phyloP scores from a whole-genome alignment of 345 rosid species.

The Heritiera littoralis region DNA sequence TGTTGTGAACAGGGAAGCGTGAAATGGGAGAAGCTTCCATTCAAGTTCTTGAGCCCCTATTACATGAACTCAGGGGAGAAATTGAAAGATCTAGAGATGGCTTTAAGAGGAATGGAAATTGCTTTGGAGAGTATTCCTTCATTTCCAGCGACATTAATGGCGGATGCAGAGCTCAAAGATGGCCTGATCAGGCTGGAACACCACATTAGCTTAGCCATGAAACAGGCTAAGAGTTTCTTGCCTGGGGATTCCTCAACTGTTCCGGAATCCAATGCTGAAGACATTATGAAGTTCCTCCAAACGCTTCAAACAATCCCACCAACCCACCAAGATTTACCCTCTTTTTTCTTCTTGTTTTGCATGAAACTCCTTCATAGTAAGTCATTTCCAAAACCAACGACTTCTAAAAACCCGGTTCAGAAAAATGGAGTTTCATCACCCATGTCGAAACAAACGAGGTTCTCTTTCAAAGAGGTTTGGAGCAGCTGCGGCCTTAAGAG shows the following conservation, averaged over 20 bases:
- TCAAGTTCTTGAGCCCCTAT: slow-evolving; percentile 46
- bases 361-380: slow-evolving; percentile 51
- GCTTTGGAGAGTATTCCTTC: slow-evolving; percentile 46
- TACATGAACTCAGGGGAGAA: slow-evolving; percentile 43
- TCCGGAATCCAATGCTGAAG: slow-evolving; percentile 51
- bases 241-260: slow-evolving; percentile 43
- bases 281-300: slow-evolving; percentile 41
- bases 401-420: not conserved
- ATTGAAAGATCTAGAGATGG: slow-evolving; percentile 56
- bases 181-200: slow-evolving; percentile 43
- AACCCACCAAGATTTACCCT: slow-evolving; percentile 53
- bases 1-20: slow-evolving; percentile 56
- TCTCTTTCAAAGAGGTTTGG: slow-evolving; percentile 24
- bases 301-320: slow-evolving; percentile 50
- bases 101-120: slow-evolving; percentile 81
- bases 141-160: slow-evolving; percentile 35
- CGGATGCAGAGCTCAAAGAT: slow-evolving; percentile 42
- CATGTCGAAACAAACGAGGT: slow-evolving; percentile 3
- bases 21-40: slow-evolving; percentile 78
- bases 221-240: slow-evolving; percentile 35
- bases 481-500: slow-evolving; percentile 28
- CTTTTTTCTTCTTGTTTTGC: slow-evolving; percentile 81
- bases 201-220: slow-evolving; percentile 40
- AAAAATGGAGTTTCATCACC: slow-evolving; percentile 24
- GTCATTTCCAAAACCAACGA: slow-evolving; percentile 34